Base-by-base conservation (phyloP, 2,329 filamentous ascomycete genomes). In the Paraconiothyrium sp. region DNA sequence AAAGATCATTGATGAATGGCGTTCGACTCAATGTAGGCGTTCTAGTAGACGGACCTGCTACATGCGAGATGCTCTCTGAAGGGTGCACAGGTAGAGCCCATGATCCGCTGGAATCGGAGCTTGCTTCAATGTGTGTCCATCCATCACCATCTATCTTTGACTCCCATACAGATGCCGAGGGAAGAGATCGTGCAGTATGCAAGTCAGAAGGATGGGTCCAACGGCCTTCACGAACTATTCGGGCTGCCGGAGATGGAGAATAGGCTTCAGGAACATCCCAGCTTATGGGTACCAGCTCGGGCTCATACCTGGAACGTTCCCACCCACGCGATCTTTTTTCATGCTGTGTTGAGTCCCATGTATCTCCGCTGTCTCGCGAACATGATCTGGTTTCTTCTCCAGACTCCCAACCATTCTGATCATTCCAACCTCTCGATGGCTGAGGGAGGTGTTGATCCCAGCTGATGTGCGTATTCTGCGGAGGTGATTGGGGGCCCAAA, bases 361-460 rank as follows among this genome's bases (percentile, higher is more conserved):
- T 64, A 13, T 69, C 64, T 8, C 64, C 64, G 1, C 61, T 64
- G 11, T 70, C 64, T 71, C 71, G 72, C 4, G 67, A 64, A 8
- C 72, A 69, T 4, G 57, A 4, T 10, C 3, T 54, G 3, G 49
- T 24, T 0, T 61, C 62, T 13, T 65, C 63, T 11, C 27, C 52
- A 22, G 60, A 59, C 14, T 34, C 54, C 70, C 70, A 75, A 9
- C 47, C 61, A 9, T 47, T 46, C 47, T 13, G 13, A 6, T 3
- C 65, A 67, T 24, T 57, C 51, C 24, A 49, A 55, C 43, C 70
- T 61, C 48, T 61, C 65, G 13, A 39, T 58, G 1, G 58, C 44
- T 7, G 62, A 60, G 22, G 60, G 41, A 14, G 37, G 14, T 46
- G 13, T n/a, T 55, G 41, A 24, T 39, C 49, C 70, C 68, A 71